Percentiles rank a stretch among this genome's conserved stretches.
These are phyloP conservation scores for Leccinum insolens DNA, from an alignment of 1,284 basidiomycete species.

Conservation along the genomic window DNA sequence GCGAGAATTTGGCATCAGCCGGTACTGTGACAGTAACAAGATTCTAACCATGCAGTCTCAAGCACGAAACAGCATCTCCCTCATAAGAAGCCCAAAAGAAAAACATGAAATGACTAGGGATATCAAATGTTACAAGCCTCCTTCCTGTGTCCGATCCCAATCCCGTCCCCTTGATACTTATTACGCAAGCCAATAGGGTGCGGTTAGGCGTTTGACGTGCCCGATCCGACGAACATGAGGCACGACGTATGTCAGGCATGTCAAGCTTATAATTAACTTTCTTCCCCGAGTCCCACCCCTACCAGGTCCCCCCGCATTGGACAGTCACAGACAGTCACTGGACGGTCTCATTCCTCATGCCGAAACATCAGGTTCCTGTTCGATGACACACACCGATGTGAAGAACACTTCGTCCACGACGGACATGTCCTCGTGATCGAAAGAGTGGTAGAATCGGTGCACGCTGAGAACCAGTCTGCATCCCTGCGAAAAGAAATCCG, in stretches of 20 bases:
- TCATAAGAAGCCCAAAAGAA: background rate
- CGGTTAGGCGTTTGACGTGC: background rate
- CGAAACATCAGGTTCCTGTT: conserved; percentile 4
- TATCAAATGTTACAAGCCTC: background rate
- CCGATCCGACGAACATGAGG: background rate
- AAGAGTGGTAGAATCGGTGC: conserved; percentile 5
- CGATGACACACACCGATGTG: conserved; percentile 14
- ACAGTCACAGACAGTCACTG: background rate
- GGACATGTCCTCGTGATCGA: background rate
- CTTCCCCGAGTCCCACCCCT: background rate
- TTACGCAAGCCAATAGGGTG: background rate
- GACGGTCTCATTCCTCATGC: background rate
- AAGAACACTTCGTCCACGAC: conserved; percentile 5
- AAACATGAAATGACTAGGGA: background rate
- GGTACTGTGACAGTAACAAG: background rate
- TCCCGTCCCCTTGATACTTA: background rate
- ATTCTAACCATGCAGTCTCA: too few relatives aligned
- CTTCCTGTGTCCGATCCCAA: background rate
- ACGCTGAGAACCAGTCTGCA: conserved; percentile 13
- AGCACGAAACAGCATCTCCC: background rate
- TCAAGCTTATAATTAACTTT: background rate
- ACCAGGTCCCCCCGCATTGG: background rate
- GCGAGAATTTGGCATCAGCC: background rate
- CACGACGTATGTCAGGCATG: background rate
- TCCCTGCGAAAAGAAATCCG: conserved; percentile 2